Evolutionary conservation across 164 flowering plant species (phyloP), one percentile per base, ranked within the genome.

Genomic region (Chloranthus sessilifolius): DNA sequence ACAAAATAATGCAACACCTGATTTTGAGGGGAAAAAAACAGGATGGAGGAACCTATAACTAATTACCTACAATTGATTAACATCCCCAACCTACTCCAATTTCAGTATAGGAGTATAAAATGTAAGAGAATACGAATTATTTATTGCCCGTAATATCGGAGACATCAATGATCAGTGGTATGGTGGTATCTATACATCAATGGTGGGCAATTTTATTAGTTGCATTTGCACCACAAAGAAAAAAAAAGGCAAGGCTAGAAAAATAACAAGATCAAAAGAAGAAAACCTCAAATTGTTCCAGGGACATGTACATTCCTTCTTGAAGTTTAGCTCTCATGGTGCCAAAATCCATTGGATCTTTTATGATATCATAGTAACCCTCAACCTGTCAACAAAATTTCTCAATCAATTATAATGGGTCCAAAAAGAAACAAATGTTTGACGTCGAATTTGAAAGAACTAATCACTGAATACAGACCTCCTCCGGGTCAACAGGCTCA

Each of bases 301-400:
- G 69, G 55, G 56, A 63, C 49, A 20, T 31, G 50, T 87, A 83
- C 81, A 80, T 55, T 53, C 83, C 89, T 62, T 82, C 83, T 47
- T 87, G 85, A 55, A 83, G 82, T 58, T 80, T 87, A 31, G 87
- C 91, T 62, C 85, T 80, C 79, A 82, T 78, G 22, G 87, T 87
- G 37, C 81, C 83, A 56, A 87, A 87, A 67, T 87, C 92, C 96
- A 87, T 84, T 8, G 96, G 92, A 63, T 81, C 82, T 67, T 82
- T 57, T 47, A 87, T 77, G 55, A 83, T 70, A 29, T 75, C 77
- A 60, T 82, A 80, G 60, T 83, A 84, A 44, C 69, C 78, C 43
- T 71, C 85, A 37, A 82, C 95, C 92, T 83, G 57, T 26, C 9
- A 15, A 25, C 30, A 27, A 11, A 48, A 50, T 12, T 19, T 17